Percentiles rank a stretch among this genome's conserved stretches.
Conservation (phyloP, 441 rosid species). For the Raphanus hybrid region DNA sequence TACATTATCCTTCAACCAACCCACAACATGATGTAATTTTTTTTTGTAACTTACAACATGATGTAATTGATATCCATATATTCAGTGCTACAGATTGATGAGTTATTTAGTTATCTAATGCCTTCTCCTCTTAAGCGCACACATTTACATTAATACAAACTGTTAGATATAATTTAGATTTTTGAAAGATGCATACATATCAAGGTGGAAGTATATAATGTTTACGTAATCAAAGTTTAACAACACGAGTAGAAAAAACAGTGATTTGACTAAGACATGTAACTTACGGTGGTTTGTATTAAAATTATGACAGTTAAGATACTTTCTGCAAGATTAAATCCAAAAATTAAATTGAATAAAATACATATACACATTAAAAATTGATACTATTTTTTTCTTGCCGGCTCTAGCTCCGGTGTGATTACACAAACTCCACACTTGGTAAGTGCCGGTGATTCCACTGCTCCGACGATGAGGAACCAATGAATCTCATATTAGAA, state of each 20-base stretch:
- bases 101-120: neutral
- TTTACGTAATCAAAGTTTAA: neutral
- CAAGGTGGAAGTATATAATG: neutral
- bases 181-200: neutral
- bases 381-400: neutral
- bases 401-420: slow-evolving; percentile 30
- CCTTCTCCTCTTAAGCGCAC: neutral
- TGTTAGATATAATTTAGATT: neutral
- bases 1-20: neutral
- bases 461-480: slow-evolving; percentile 36
- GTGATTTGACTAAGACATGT: neutral
- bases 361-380: neutral
- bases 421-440: slow-evolving; percentile 40
- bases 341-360: slow-evolving; percentile 7
- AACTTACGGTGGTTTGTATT: neutral
- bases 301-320: neutral
- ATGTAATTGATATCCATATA: neutral
- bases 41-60: neutral
- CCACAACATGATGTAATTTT: slow-evolving; percentile 8
- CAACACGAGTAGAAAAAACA: neutral
- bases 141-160: neutral
- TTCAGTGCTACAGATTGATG: neutral
- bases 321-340: neutral
- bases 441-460: slow-evolving; percentile 40
- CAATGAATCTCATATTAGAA: slow-evolving; percentile 43